These are phyloP conservation scores for Colletotrichum limetticola DNA, from an alignment of 2,329 filamentous ascomycete species.

Conservation along the genomic window DNA sequence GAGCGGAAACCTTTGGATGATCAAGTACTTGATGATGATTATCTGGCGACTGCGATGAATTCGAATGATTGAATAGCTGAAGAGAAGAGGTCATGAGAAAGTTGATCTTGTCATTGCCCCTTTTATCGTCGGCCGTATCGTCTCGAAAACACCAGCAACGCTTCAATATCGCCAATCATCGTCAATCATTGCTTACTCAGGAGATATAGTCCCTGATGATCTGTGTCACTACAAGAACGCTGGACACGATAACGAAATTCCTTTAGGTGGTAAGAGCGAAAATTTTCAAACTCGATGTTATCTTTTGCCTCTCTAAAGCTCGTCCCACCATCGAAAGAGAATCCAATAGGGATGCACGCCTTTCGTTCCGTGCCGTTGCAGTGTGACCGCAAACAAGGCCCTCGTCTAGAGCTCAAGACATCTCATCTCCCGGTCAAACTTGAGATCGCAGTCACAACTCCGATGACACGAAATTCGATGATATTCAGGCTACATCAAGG, in stretches of 20 bases:
- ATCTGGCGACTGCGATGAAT: not conserved
- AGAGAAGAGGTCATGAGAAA: not conserved
- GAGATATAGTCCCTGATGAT: not conserved
- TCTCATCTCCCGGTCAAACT: not conserved
- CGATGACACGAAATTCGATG: not conserved
- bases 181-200: not conserved
- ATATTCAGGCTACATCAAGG: not conserved
- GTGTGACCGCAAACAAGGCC: not conserved
- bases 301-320: not conserved
- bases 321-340: not conserved
- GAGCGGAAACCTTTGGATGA: not conserved
- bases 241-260: not conserved
- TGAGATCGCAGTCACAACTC: not conserved
- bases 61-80: too few relatives aligned
- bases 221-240: not conserved
- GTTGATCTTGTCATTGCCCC: not conserved
- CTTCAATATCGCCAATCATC: not conserved
- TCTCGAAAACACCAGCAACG: not conserved
- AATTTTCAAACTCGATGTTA: not conserved
- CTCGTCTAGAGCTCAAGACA: slow-evolving; percentile 1
- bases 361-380: not conserved
- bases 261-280: not conserved
- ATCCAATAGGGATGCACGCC: not conserved
- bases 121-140: not conserved
- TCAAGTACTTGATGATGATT: not conserved